These are phyloP conservation scores for Didymella sp. DNA, from an alignment of 2,329 filamentous ascomycete species.

Conservation along the genomic window DNA sequence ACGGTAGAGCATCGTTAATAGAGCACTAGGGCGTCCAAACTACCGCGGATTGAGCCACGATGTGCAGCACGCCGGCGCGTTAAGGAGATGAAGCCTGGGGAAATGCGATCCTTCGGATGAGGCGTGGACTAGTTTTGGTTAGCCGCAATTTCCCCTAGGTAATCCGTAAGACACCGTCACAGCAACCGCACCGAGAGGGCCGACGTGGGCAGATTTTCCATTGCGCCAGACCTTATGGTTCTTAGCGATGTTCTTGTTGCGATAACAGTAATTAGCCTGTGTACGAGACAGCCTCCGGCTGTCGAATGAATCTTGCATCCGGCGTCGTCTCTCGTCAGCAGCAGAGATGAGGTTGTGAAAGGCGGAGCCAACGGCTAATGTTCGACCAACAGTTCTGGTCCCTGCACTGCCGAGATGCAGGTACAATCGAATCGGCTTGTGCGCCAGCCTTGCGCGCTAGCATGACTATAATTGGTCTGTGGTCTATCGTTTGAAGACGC, in stretches of 20 bases:
- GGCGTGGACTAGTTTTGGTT: conserved; percentile 15
- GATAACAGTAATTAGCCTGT: background rate
- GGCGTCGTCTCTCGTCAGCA: conserved; percentile 10
- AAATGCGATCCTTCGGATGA: conserved; percentile 18
- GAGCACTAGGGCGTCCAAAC: conserved; percentile 23
- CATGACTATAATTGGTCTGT: conserved; percentile 27
- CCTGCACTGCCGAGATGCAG: conserved; percentile 30
- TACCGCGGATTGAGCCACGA: conserved; percentile 34
- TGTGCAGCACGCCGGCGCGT: conserved; percentile 25
- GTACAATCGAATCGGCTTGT: conserved; percentile 31
- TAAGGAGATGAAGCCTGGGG: conserved; percentile 22
- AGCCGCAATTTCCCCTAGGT: conserved; percentile 20
- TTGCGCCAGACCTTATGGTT: background rate
- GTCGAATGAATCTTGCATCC: background rate
- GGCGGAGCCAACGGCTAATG: conserved; percentile 26
- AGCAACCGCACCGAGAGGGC: conserved; percentile 5
- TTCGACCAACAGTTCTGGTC: conserved; percentile 13
- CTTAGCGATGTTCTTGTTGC: background rate
- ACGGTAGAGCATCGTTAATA: conserved; percentile 29
- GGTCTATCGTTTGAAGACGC: conserved; percentile 24
- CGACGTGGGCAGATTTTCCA: conserved; percentile 1
- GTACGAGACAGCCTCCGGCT: background rate
- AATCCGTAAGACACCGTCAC: conserved; percentile 1
- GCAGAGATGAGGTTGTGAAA: conserved; percentile 11
- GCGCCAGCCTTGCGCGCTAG: conserved; percentile 22